Evolutionary conservation across 2,329 filamentous ascomycete species (phyloP), one percentile per base, ranked within the genome.

Genomic region (Aaosphaeria pasadenensis): DNA sequence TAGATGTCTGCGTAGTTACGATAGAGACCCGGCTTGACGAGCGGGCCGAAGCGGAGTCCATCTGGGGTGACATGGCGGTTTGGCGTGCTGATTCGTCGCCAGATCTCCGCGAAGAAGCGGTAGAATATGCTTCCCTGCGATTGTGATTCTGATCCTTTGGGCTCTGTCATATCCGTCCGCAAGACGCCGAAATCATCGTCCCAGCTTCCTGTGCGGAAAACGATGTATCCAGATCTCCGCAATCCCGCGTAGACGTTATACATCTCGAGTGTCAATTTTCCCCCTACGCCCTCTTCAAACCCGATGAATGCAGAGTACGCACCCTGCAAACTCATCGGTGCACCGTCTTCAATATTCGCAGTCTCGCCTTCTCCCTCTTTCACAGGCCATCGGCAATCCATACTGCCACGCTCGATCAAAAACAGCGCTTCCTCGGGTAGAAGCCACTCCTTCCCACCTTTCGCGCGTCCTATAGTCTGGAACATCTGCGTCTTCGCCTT

Each of bases 371-470:
- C 64, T 11, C 51, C 53, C 44, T 62, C 56, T 5, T 64, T 64
- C 5, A 67, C 63, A 35, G 89, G 89, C 89, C 89, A 96, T 77
- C 91, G 86, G 38, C 96, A 79, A 69, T 97, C 90, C 60, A 97
- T 62, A 42, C 83, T 91, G 0, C 92, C 94, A 60, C 94, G 78
- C 74, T 99, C 94, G 6, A 97, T 77, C 53, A 96, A 70, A 62
- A 91, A 96, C 45, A 99, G 77, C 5, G 91, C 89, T 71, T 99
- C 94, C 66, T 99, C 94, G 0, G 92, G 92, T 36, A 96, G 70
- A 44, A 99, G 66, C 91, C 91, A 96, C 38, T 91, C 74, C 53
- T 81, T 83, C 30, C 62, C 62, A 1, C 52, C 61, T 33, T 58
- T 64, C 2, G 61, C 50, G 47, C 84, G 82, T 0, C 94, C 94